Base-by-base conservation (phyloP, 1,284 basidiomycete species). In the Malassezia cuniculi region DNA sequence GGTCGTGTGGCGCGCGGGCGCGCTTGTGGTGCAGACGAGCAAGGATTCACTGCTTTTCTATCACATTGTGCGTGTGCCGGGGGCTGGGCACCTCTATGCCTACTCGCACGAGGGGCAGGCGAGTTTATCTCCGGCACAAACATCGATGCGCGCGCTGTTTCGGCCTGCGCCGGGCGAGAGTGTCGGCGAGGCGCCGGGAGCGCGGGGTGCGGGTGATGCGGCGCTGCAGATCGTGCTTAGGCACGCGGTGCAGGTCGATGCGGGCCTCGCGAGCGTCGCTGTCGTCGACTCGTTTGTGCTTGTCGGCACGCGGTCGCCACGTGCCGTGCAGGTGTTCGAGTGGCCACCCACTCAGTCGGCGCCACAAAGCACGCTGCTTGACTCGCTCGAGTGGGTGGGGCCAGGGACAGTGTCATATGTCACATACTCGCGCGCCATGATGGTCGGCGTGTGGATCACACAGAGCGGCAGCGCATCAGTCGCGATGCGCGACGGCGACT, bases 301-400 rank as follows among this genome's bases (percentile, higher is more conserved):
- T 17, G 53, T 66, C 32, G 51, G 54, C 29, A 63, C 62, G 10
- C 37, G 38, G 0, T 36, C 40, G 6, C 63, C 63, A 0, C 48
- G 61, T 4, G 61, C 63, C 5, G 27, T 66, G 0, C 63, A 66
- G 33, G 53, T 49, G 32, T 54, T 66, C 26, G 48, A 56, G n/a
- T 66, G 63, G 63, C 63, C 59, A 1, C 28, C 27, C 20, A 48
- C 50, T 14, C 45, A 54, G 17, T 34, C 38, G 1, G 31, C 6
- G 18, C 5, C 40, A 21, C 19, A 19, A 16, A 40, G 34, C 14
- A 22, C 21, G 20, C 35, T 28, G 10, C 29, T 29, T 11, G 10
- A 4, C 12, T 16, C 18, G 15, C 17, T 41, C 27, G 25, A 35
- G 16, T 37, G 38, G 29, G 12, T 36, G 12, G 28, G 14, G 6